Base-by-base conservation (phyloP, 2,329 filamentous ascomycete species). In the Mycosphaerella sp. region DNA sequence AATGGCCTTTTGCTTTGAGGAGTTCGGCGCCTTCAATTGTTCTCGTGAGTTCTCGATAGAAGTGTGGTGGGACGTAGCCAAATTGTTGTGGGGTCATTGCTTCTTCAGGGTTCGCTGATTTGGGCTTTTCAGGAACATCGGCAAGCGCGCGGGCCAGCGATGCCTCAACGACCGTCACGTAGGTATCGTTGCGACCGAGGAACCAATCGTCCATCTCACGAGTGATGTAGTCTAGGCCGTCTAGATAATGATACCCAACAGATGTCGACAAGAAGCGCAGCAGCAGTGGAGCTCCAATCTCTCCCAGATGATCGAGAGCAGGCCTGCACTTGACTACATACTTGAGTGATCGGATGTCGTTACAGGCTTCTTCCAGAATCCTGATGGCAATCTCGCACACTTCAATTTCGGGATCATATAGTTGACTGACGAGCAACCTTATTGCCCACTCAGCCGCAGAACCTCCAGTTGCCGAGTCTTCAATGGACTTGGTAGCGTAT, bases 131-230 rank as follows among this genome's bases (percentile, higher is more conserved):
- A 1, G 72, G 71, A n/a, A 74, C 66, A 53, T 77, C 74, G n/a
- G 83, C 78, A 61, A 95, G 91, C 0, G 91, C 86, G 56, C 89
- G 85, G 32, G 91, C 89, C 48, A 98, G 78, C 51, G 91, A 95
- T n/a, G 95, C 93, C 71, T 98, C 93, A 40, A 98, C 92, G 40
- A 97, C 81, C 38, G 84, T 81, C 48, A 98, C 93, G 62, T 98
- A 98, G n/a, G 84, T 86, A 69, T 98, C 92, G 67, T 98, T 98
- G 43, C 93, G 84, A 11, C 93, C 93, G 14, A 98, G 78, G 67
- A 97, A 98, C 93, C 93, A 98, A 72, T 98, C 95, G 63, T 98
- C 93, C 93, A 98, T 98, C 70, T 98, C 95, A 68, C 95, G 93
- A 58, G 91, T 96, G 70, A 98, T 98, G 69, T 98, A 98, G 73